Evolutionary conservation across 2,329 filamentous ascomycete genomes (phyloP).

Genomic region (Aspergillus sojae): DNA sequence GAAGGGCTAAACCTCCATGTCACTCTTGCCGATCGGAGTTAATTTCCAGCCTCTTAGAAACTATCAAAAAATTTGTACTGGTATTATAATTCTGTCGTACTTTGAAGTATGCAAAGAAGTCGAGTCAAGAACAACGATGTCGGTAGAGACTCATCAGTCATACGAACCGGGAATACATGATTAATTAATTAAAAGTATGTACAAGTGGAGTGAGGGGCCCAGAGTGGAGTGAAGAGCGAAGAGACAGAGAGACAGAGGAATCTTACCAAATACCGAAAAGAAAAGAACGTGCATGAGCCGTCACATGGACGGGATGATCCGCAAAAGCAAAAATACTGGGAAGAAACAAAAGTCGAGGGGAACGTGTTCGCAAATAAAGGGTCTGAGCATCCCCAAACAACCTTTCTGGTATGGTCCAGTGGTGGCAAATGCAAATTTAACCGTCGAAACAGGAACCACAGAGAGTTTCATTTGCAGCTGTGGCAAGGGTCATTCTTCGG

Average conservation of each 20-base stretch:
- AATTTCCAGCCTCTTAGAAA: background rate
- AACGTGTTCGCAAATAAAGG: background rate
- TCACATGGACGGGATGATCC: conserved; percentile 1
- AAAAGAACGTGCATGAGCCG: background rate
- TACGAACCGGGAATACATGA: background rate
- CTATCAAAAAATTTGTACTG: background rate
- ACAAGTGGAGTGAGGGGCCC: background rate
- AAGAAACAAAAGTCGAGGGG: too few relatives aligned
- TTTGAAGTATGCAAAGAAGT: background rate
- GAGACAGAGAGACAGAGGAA: background rate
- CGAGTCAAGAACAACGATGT: background rate
- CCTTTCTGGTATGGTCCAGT: background rate
- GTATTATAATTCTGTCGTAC: background rate
- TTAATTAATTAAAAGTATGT: background rate
- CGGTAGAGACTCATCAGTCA: background rate
- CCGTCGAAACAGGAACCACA: background rate
- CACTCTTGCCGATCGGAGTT: background rate
- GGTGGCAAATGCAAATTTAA: background rate
- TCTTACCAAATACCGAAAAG: background rate
- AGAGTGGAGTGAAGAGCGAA: background rate
- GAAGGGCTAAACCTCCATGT: background rate
- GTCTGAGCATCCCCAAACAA: background rate
- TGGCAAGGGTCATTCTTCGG: conserved; percentile 12
- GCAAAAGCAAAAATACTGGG: background rate
- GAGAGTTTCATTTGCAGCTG: conserved; percentile 5